phyloP scores from a whole-genome alignment of 2,329 filamentous ascomycete genomes.

The Verticillium tricorpus region DNA sequence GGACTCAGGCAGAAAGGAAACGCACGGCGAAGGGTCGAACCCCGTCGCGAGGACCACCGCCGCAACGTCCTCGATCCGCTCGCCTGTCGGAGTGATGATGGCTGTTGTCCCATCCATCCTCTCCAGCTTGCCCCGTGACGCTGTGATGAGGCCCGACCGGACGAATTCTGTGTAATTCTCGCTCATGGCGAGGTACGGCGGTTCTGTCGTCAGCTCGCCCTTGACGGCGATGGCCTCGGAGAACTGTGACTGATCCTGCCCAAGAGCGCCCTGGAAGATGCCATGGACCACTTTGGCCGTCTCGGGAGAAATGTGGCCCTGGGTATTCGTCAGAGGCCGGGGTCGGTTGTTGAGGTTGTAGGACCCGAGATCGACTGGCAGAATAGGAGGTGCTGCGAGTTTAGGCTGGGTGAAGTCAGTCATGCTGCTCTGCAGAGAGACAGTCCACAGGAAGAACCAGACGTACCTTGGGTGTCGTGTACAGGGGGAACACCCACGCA shows the following conservation, averaged over 20 bases:
- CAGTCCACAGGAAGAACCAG: neutral
- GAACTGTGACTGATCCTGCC: conserved; percentile 50
- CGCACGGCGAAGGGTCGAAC: conserved; percentile 59
- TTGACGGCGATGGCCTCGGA: conserved; percentile 30
- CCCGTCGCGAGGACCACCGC: conserved; percentile 73
- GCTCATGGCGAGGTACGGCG: conserved; percentile 64
- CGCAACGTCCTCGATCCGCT: conserved; percentile 49
- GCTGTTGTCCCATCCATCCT: conserved; percentile 29
- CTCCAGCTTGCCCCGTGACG: conserved; percentile 43
- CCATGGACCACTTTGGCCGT: conserved; percentile 50
- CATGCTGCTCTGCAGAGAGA: neutral
- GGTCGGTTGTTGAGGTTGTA: conserved; percentile 65
- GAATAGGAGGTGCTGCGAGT: conserved; percentile 52
- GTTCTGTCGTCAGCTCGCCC: conserved; percentile 37
- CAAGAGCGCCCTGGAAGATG: conserved; percentile 42
- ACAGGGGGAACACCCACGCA: conserved; percentile 65
- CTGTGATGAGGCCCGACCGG: conserved; percentile 54
- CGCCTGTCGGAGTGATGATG: conserved; percentile 17
- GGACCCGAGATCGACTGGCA: conserved; percentile 68
- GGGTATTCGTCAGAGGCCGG: conserved; percentile 53
- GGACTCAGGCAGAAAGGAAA: conserved; percentile 58
- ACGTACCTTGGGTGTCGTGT: conserved; percentile 45
- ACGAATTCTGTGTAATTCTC: conserved; percentile 73
- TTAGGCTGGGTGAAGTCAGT: conserved; percentile 33
- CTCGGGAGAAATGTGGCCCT: conserved; percentile 59